phyloP scores from a whole-genome alignment of 768 basidiomycete species.

The Suillus subalutaceus region DNA sequence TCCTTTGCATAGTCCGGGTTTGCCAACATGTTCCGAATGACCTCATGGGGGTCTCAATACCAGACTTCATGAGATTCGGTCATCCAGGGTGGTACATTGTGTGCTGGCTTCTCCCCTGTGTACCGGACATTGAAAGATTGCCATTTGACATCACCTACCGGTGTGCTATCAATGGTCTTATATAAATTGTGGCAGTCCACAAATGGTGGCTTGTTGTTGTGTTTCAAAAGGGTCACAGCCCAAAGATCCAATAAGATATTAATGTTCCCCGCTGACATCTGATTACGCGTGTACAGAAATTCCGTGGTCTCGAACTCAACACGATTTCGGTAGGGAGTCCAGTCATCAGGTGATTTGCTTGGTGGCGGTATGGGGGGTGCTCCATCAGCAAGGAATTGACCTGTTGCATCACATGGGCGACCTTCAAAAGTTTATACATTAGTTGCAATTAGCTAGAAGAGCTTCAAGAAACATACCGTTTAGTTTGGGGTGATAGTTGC shows the following conservation, averaged over 20 bases:
- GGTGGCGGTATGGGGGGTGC: no score
- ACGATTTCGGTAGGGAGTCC: conserved; percentile 17
- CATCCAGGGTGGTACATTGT: conserved; percentile 30
- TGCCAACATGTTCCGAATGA: conserved; percentile 20
- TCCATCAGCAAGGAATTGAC: neutral
- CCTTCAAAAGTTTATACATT: no score
- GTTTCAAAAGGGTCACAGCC: conserved; percentile 16
- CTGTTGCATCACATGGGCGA: no score
- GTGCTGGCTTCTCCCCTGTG: conserved; percentile 16
- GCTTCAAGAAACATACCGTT: no score
- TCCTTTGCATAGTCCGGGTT: conserved; percentile 25
- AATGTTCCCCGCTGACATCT: conserved; percentile 22
- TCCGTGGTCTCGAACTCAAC: conserved; percentile 16
- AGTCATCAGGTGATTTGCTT: no score
- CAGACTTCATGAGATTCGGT: conserved; percentile 27
- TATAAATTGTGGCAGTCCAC: conserved; percentile 22
- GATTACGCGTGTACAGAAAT: no score
- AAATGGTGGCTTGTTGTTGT: conserved; percentile 21
- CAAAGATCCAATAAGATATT: conserved; percentile 29
- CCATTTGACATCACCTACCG: conserved; percentile 32
- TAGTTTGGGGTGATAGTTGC: no score
- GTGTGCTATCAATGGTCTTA: conserved; percentile 27
- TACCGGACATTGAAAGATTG: conserved; percentile 24
- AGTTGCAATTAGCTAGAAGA: no score
- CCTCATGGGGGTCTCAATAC: conserved; percentile 24